phyloP scores from a whole-genome alignment of 2,329 filamentous ascomycete species.

The Cryphonectria japonica region DNA sequence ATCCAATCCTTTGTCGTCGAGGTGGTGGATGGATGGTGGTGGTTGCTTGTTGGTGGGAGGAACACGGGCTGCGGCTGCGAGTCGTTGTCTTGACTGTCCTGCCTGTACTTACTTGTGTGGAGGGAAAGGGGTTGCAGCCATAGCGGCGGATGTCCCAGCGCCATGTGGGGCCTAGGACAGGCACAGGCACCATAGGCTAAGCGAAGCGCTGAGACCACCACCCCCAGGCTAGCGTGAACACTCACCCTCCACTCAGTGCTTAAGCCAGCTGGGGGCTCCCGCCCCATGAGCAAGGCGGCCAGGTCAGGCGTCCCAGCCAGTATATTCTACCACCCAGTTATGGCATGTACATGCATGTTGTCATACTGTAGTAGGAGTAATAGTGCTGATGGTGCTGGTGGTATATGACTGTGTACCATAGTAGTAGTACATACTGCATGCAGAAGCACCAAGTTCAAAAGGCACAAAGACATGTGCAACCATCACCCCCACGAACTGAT shows the following conservation, averaged over 20 bases:
- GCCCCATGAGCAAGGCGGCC: neutral
- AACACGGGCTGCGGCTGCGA: neutral
- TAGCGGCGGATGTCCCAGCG: conserved; percentile 11
- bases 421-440: too few relatives aligned
- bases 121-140: conserved; percentile 18
- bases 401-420: too few relatives aligned
- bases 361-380: too few relatives aligned
- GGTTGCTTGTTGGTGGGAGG: neutral
- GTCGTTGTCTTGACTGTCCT: neutral
- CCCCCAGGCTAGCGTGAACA: neutral
- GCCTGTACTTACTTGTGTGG: neutral
- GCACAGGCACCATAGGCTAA: conserved; percentile 1
- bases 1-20: neutral
- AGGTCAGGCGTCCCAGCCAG: neutral
- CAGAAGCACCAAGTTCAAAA: neutral
- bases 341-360: too few relatives aligned
- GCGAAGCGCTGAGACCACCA: conserved; percentile 5
- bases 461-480: neutral
- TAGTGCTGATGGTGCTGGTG: too few relatives aligned
- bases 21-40: neutral
- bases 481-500: neutral
- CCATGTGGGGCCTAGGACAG: conserved; percentile 11
- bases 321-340: neutral
- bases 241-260: neutral
- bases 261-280: neutral